Percentiles rank a stretch among this genome's conserved stretches.
Evolutionary conservation across 768 basidiomycete species (phyloP).

Genomic region (Pholiota molesta): DNA sequence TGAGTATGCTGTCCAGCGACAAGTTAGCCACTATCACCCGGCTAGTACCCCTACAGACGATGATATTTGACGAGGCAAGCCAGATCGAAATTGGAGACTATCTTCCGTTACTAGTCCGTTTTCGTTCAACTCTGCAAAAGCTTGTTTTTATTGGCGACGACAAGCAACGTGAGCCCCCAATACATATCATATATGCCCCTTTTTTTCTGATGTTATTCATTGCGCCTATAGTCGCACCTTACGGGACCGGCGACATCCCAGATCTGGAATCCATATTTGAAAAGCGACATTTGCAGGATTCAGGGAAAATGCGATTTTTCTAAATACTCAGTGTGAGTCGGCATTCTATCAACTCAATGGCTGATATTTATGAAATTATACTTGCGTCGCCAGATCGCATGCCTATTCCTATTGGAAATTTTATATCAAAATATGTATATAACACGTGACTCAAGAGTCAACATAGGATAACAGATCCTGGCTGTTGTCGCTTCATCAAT

Average conservation of each 20-base stretch:
- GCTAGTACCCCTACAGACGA: constrained; percentile 38
- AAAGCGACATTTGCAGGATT: constrained; percentile 48
- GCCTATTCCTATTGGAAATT: constrained; percentile 63
- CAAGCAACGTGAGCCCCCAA: constrained; percentile 44
- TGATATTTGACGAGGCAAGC: constrained; percentile 59
- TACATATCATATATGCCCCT: constrained; percentile 25
- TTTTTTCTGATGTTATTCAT: constrained; percentile 18
- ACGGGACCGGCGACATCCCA: constrained; percentile 55
- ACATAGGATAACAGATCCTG: constrained; percentile 37
- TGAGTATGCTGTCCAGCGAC: constrained; percentile 59
- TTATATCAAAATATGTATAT: constrained; percentile 66
- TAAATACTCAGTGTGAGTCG: constrained; percentile 64
- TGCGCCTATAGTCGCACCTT: constrained; percentile 58
- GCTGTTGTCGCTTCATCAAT: constrained; percentile 63
- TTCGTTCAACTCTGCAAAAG: constrained; percentile 40
- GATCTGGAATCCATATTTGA: constrained; percentile 67
- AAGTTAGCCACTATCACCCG: constrained; percentile 26
- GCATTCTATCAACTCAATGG: not conserved
- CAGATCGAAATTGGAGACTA: constrained; percentile 59
- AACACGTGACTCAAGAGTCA: constrained; percentile 47
- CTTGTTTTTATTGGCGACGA: constrained; percentile 56
- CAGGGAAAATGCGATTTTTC: constrained; percentile 43
- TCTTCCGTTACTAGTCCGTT: constrained; percentile 39
- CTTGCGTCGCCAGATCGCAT: constrained; percentile 49
- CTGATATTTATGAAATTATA: not conserved